Percentiles rank a stretch among this genome's conserved stretches.
These are phyloP conservation scores for Suillus subaureus DNA, from an alignment of 768 basidiomycete genomes.

Conservation along the genomic window DNA sequence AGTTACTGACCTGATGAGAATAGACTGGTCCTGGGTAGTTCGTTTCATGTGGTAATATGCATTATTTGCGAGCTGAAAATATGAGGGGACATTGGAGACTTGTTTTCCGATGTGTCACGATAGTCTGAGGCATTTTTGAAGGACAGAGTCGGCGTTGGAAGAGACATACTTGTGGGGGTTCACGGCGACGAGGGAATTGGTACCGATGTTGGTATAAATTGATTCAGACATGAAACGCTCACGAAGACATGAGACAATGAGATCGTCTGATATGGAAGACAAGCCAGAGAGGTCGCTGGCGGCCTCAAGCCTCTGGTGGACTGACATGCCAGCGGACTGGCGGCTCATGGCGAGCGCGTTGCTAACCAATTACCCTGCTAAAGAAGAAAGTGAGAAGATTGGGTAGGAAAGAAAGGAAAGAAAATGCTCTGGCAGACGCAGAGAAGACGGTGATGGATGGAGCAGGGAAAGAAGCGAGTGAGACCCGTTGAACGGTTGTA, in stretches of 20 bases:
- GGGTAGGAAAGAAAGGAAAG: slow-evolving; percentile 5
- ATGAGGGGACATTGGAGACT: slow-evolving; percentile 73
- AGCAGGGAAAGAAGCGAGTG: slow-evolving; percentile 22
- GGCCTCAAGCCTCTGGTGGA: slow-evolving; percentile 73
- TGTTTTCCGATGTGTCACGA: slow-evolving; percentile 68
- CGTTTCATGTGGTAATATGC: slow-evolving; percentile 96
- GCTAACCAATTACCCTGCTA: slow-evolving; percentile 5
- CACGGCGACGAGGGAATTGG: slow-evolving; percentile 77
- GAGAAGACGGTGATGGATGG: slow-evolving; percentile 5
- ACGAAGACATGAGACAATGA: slow-evolving; percentile 81
- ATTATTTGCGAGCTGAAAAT: slow-evolving; percentile 87
- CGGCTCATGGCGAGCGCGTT: slow-evolving; percentile 34
- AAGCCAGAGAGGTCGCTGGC: slow-evolving; percentile 70
- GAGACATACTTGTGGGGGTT: slow-evolving; percentile 93
- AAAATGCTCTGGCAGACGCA: slow-evolving; percentile 10
- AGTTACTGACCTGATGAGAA: slow-evolving; percentile 74
- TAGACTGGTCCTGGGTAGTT: slow-evolving; percentile 90
- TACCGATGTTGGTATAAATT: slow-evolving; percentile 76
- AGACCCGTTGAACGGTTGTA: slow-evolving; percentile 7
- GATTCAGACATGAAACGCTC: slow-evolving; percentile 85
- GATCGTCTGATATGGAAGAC: slow-evolving; percentile 74
- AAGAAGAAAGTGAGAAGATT: slow-evolving; percentile 2
- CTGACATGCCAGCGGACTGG: slow-evolving; percentile 46
- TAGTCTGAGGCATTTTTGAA: slow-evolving; percentile 85
- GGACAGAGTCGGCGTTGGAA: slow-evolving; percentile 78